Evolutionary conservation across 345 rosid genomes (phyloP), one percentile per base, ranked within the genome.

Genomic region (Viola odorata): DNA sequence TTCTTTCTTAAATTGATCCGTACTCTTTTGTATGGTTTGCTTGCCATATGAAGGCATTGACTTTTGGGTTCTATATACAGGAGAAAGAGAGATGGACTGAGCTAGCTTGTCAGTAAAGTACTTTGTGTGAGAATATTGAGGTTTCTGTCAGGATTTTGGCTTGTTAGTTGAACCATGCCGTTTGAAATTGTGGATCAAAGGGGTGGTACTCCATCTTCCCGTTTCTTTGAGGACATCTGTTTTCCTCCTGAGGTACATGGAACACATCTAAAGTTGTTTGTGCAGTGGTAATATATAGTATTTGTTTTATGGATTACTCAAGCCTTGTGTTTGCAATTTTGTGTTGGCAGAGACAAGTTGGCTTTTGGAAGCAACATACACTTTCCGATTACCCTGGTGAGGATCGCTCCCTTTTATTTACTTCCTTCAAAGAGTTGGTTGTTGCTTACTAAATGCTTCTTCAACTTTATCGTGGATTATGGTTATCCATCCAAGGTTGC

Each of bases 311-410:
- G 63, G 32, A 23, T 23, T 23, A 23, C 32, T 23, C 32, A 23
- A 23, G 32, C 32, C 32, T 23, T 23, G 2, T 41, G 45, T 58
- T 57, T 16, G 71, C 51, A 40, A 58, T 42, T 65, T 75, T 23
- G 58, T 67, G 12, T 68, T 79, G 62, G 71, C 92, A 88, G 96
- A 82, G 80, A 70, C 87, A 86, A 78, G 60, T 73, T 79, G 90
- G 84, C 61, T 82, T 82, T 65, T 69, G 80, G 77, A 86, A 84
- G 78, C 62, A 73, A 7, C 78, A 85, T 73, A 47, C 53, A 52
- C 61, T 74, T 75, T 69, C 80, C 37, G 86, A 82, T 66, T 77
- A 75, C 58, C 83, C 79, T 76, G 84, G 88, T 81, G 72, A 77
- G 85, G 65, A 69, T 17, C 66, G 69, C 49, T 64, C 13, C 37